Conservation (phyloP, 352 stramenopile species). For the Phytophthora pistaciae region DNA sequence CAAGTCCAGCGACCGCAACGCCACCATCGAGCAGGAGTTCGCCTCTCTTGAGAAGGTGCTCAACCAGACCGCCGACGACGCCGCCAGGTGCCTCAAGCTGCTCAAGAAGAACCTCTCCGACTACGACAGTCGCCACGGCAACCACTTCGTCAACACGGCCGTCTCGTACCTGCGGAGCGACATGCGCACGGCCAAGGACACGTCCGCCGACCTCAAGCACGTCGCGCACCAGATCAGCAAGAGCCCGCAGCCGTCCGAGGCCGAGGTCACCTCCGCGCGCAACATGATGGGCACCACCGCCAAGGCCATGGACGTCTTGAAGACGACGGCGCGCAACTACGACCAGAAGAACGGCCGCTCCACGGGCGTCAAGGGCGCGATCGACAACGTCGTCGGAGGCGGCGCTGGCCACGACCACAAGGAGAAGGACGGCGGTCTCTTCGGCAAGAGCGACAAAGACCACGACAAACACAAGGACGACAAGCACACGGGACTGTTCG, state of each 20-base stretch:
- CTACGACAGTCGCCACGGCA: conserved; percentile 26
- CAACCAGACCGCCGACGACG: conserved; percentile 27
- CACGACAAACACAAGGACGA: not conserved
- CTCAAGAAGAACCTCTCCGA: conserved; percentile 33
- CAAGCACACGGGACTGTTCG: conserved; percentile 3
- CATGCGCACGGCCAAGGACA: conserved; percentile 31
- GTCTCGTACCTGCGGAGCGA: conserved; percentile 23
- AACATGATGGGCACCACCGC: conserved; percentile 23
- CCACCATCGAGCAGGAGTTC: conserved; percentile 24
- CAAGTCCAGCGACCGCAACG: conserved; percentile 20
- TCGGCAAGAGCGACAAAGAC: conserved; percentile 10
- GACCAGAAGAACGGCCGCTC: conserved; percentile 29
- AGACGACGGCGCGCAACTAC: conserved; percentile 29
- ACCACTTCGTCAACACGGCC: conserved; percentile 32
- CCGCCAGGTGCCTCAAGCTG: conserved; percentile 24
- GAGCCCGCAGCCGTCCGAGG: conserved; percentile 11
- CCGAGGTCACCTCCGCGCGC: conserved; percentile 16
- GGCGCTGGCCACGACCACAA: conserved; percentile 17
- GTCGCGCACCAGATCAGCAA: conserved; percentile 27
- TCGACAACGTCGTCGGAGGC: conserved; percentile 24
- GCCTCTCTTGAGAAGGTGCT: conserved; percentile 26
- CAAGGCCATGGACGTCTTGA: conserved; percentile 28
- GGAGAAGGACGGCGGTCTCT: conserved; percentile 6
- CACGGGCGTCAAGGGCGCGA: conserved; percentile 22
- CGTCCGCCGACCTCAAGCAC: conserved; percentile 22